These are phyloP conservation scores for Eimeria acervulina DNA, from an alignment of 169 alveolate species.

Conservation along the genomic window DNA sequence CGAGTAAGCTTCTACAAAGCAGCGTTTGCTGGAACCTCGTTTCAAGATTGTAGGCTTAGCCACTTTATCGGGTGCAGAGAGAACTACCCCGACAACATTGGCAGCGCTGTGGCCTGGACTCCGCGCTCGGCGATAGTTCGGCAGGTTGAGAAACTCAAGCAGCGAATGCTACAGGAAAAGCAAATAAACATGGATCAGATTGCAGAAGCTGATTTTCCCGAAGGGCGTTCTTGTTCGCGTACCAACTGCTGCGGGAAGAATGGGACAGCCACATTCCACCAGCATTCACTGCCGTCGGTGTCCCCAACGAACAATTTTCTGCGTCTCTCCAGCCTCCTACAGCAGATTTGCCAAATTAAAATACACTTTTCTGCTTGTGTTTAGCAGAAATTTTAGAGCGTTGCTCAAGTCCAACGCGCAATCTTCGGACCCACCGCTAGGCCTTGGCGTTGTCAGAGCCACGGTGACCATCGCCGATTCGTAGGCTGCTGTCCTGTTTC, in stretches of 20 bases:
- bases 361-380: background rate
- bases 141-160: background rate
- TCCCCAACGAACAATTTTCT: background rate
- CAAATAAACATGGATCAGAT: background rate
- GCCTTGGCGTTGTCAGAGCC: background rate
- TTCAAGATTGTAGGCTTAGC: background rate
- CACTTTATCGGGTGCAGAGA: background rate
- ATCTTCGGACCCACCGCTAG: background rate
- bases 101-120: background rate
- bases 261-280: background rate
- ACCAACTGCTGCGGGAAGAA: background rate
- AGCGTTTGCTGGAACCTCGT: background rate
- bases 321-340: background rate
- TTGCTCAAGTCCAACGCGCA: background rate
- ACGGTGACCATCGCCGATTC: constrained; percentile 30
- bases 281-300: background rate
- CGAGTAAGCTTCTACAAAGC: background rate
- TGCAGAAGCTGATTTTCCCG: too few relatives aligned
- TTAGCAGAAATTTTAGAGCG: background rate
- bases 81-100: background rate
- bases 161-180: background rate
- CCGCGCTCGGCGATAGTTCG: background rate
- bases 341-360: background rate
- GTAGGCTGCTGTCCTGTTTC: background rate
- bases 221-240: background rate